phyloP scores from a whole-genome alignment of 192 early-diverging fungal species.

The Coemansia sp. region DNA sequence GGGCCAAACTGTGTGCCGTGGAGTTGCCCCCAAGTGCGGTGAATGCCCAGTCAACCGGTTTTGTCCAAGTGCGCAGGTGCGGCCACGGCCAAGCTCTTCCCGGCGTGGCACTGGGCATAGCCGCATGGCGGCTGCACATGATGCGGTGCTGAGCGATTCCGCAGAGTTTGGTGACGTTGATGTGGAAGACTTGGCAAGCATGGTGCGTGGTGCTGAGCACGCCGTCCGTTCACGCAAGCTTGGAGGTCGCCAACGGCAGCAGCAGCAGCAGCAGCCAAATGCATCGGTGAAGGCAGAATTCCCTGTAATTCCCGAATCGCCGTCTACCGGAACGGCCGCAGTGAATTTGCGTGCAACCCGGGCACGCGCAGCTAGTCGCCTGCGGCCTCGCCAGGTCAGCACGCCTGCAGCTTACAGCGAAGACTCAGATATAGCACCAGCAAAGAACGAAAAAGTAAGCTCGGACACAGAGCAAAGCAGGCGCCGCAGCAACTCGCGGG shows the following conservation, averaged over 20 bases:
- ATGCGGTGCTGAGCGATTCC: conserved; percentile 25
- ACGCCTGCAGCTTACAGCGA: conserved; percentile 2
- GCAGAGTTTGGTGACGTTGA: conserved; percentile 39
- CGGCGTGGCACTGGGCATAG: conserved; percentile 7
- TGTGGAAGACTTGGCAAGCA: conserved; percentile 49
- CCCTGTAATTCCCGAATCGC: conserved; percentile 40
- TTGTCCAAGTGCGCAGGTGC: conserved; percentile 57
- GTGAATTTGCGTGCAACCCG: neutral
- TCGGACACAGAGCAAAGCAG: conserved; percentile 5
- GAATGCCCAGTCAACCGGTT: conserved; percentile 73
- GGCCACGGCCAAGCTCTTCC: conserved; percentile 1
- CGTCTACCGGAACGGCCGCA: neutral
- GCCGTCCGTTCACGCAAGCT: conserved; percentile 46
- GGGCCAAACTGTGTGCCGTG: conserved; percentile 80
- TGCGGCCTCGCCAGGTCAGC: conserved; percentile 7
- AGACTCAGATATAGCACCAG: neutral
- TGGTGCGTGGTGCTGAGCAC: conserved; percentile 46
- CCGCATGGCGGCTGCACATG: conserved; percentile 19
- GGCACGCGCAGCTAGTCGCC: conserved; percentile 5
- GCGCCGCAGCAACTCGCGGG: neutral
- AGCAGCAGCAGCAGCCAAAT: conserved; percentile 3
- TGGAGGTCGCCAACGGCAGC: conserved; percentile 30
- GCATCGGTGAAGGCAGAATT: conserved; percentile 15
- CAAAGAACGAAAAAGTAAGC: neutral
- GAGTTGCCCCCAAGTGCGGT: conserved; percentile 69